Evolutionary conservation across 768 basidiomycete species (phyloP), one percentile per base, ranked within the genome.

Genomic region (Suillus variegatus): DNA sequence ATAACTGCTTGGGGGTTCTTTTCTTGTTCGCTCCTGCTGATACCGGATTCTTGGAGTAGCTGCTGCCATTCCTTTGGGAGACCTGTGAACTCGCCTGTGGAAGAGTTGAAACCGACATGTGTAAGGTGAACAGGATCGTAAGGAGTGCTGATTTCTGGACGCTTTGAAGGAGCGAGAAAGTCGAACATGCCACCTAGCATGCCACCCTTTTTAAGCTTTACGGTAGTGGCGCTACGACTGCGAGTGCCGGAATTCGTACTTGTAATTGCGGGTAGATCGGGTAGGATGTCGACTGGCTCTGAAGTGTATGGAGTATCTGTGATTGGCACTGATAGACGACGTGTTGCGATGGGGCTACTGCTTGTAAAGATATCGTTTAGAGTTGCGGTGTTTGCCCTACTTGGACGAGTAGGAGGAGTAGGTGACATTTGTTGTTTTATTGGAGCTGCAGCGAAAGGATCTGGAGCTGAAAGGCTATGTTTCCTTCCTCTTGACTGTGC

Each of bases 51-150:
- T 77, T 94, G 94, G 57, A 99, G 79, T 6, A 98, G 84, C 76
- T 98, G 94, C 74, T 99, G 97, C 97, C 97, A 99, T 81, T 99
- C 97, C 77, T 97, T 97, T 3, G 97, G 97, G 40, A 99, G 84
- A 3, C 97, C 97, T 10, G 94, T 95, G 80, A 96, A 99, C 79
- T 99, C 97, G 65, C 97, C 97, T 0, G 97, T 99, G 64, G 94
- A 97, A 7, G 94, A 93, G 78, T 99, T 98, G 88, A 98, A 99
- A 66, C 97, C 97, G 75, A 99, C 97, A 75, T 99, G 97, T 3
- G 97, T 99, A 73, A 99, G 91, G 81, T 99, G 97, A 46, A 99
- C 97, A 40, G 97, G 97, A 79, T 99, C 97, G 76, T 97, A 99
- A 0, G 97, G 97, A 0, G 95, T 96, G 75, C 93, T 95, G 82